Evolutionary conservation across 116 monocot genomes (phyloP).

Genomic region (Cymodocea nodosa): DNA sequence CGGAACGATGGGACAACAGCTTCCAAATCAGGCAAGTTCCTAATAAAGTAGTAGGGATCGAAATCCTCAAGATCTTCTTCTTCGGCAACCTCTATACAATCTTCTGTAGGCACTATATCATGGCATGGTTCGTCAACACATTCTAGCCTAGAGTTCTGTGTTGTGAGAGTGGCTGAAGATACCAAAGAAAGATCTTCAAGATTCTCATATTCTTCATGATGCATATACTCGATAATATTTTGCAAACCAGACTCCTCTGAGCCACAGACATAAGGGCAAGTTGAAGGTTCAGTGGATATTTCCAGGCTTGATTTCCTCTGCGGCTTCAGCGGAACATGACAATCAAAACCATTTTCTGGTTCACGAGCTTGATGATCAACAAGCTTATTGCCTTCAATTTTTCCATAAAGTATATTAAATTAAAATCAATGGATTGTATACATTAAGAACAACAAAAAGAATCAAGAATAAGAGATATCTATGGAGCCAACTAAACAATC

Average conservation of each 20-base stretch:
- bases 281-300: too few relatives aligned
- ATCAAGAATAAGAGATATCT: not conserved
- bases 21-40: slow-evolving; percentile 75
- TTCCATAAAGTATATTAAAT: slow-evolving; percentile 14
- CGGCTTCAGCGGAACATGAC: slow-evolving; percentile 2
- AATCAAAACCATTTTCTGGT: slow-evolving; percentile 6
- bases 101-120: slow-evolving; percentile 53
- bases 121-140: slow-evolving; percentile 79
- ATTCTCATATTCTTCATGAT: slow-evolving; percentile 2
- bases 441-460: not conserved
- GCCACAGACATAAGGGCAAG: slow-evolving; percentile 4
- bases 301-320: too few relatives aligned
- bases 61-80: slow-evolving; percentile 51
- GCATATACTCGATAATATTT: too few relatives aligned
- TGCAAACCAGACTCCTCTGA: too few relatives aligned
- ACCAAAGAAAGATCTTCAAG: slow-evolving; percentile 63
- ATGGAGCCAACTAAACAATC: too few relatives aligned
- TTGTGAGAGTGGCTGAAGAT: slow-evolving; percentile 83
- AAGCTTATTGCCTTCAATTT: slow-evolving; percentile 15
- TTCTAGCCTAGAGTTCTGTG: slow-evolving; percentile 82
- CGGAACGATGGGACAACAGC: slow-evolving; percentile 83
- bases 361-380: slow-evolving; percentile 10
- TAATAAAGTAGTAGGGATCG: slow-evolving; percentile 92
- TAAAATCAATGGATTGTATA: not conserved
- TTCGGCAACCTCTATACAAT: slow-evolving; percentile 52